Conservation (phyloP, 2,329 filamentous ascomycete species). For the Fusarium nematophilum region DNA sequence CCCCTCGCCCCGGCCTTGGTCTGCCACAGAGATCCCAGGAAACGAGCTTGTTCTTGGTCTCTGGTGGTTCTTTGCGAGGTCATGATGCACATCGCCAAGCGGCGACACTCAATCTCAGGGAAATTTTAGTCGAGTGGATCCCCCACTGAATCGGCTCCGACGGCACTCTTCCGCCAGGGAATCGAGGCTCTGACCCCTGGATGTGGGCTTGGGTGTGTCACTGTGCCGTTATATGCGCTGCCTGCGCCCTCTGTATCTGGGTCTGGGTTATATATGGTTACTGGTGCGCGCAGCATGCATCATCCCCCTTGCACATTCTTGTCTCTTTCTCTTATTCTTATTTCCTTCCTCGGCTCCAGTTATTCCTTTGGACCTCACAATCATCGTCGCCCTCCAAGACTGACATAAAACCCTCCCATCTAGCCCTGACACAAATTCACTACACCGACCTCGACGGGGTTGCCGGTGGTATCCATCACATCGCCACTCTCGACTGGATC, state of each 20-base stretch:
- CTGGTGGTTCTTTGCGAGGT: conserved; percentile 34
- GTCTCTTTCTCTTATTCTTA: conserved; percentile 3
- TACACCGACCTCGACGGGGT: conserved; percentile 22
- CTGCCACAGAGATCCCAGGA: not conserved
- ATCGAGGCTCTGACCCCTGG: conserved; percentile 44
- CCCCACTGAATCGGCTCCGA: conserved; percentile 46
- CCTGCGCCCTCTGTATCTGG: conserved; percentile 35
- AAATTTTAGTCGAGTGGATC: conserved; percentile 47
- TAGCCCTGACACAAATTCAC: conserved; percentile 25
- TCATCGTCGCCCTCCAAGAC: conserved; percentile 3
- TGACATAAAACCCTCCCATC: conserved; percentile 22
- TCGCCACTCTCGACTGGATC: conserved; percentile 19
- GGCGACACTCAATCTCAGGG: conserved; percentile 46
- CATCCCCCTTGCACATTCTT: conserved; percentile 18
- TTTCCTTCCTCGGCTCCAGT: not conserved
- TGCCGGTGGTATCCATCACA: conserved; percentile 14
- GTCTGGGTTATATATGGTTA: conserved; percentile 45
- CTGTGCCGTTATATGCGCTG: conserved; percentile 34
- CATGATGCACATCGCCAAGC: conserved; percentile 48
- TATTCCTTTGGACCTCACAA: not conserved
- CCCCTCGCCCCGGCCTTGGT: conserved; percentile 17
- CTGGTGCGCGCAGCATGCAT: conserved; percentile 29
- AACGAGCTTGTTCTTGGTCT: conserved; percentile 1
- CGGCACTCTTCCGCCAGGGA: conserved; percentile 43
- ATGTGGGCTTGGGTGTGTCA: conserved; percentile 41